These are phyloP conservation scores for Blattamonas nauphoetae DNA, from an alignment of 78 protist species.

Conservation along the genomic window DNA sequence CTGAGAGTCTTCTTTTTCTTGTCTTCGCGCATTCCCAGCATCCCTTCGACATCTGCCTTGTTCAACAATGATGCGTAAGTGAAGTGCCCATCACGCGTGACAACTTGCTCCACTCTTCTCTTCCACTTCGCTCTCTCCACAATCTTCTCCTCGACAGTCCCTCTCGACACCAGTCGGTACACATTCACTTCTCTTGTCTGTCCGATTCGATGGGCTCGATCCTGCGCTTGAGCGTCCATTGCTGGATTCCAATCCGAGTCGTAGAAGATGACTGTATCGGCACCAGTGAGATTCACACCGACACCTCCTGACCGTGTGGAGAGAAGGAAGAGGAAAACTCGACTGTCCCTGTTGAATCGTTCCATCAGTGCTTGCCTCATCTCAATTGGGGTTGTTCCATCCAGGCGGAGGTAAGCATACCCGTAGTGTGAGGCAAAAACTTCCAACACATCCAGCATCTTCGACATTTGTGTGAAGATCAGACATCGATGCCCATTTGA, in stretches of 20 bases:
- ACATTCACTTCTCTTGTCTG: conserved; percentile 85
- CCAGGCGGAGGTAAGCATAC: conserved; percentile 75
- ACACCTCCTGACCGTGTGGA: conserved; percentile 89
- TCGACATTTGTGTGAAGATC: conserved; percentile 80
- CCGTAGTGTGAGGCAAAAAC: conserved; percentile 57
- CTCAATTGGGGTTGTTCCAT: conserved; percentile 79
- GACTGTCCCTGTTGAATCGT: conserved; percentile 58
- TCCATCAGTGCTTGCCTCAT: conserved; percentile 68
- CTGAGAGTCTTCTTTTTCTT: too few species aligned
- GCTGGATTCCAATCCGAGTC: conserved; percentile 90
- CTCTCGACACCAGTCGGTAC: conserved; percentile 72
- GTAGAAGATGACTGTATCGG: conserved; percentile 92
- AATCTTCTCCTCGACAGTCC: conserved; percentile 78
- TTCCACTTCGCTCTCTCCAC: conserved; percentile 68
- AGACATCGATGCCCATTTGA: conserved; percentile 51
- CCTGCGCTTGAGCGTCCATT: conserved; percentile 86
- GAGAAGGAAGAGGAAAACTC: conserved; percentile 68
- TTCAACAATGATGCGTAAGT: background rate
- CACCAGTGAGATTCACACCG: conserved; percentile 90
- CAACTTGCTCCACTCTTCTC: conserved; percentile 51
- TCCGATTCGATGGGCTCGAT: conserved; percentile 91
- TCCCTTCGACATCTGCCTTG: background rate
- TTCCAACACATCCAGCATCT: conserved; percentile 85
- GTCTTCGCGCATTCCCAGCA: background rate
- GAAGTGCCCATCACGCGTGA: conserved; percentile 5